Percentiles rank a stretch among this genome's conserved stretches.
These are phyloP conservation scores for Scleroderma bovista DNA, from an alignment of 768 basidiomycete species.

Conservation along the genomic window DNA sequence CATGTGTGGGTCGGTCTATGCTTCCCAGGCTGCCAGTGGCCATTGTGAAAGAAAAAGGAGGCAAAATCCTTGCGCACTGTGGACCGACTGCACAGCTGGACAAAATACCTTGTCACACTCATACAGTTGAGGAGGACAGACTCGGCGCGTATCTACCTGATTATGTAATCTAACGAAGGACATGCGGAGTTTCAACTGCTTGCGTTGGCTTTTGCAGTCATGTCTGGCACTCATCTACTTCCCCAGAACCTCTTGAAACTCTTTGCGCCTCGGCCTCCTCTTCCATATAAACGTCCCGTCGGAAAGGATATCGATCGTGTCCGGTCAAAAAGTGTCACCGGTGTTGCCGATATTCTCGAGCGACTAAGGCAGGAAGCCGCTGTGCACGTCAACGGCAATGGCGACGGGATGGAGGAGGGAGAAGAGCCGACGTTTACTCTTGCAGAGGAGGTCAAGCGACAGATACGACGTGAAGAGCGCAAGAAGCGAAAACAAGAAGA, in stretches of 20 bases:
- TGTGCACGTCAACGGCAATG: constrained; percentile 51
- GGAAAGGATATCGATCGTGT: constrained; percentile 80
- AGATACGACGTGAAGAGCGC: constrained; percentile 71
- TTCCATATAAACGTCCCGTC: constrained; percentile 81
- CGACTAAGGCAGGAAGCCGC: constrained; percentile 74
- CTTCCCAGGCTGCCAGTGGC: constrained; percentile 38
- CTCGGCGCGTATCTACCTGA: background rate
- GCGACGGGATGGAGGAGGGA: constrained; percentile 76
- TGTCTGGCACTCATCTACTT: constrained; percentile 78
- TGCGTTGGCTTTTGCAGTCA: constrained; percentile 10
- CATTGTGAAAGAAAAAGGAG: constrained; percentile 63
- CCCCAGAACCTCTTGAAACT: constrained; percentile 96
- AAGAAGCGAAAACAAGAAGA: constrained; percentile 72
- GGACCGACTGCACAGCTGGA: no score
- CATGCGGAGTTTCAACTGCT: constrained; percentile 27
- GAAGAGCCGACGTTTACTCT: constrained; percentile 78
- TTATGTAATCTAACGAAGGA: constrained; percentile 5
- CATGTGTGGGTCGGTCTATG: background rate
- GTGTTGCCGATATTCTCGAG: constrained; percentile 71
- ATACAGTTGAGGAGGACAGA: no score
- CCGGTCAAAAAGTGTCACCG: constrained; percentile 59
- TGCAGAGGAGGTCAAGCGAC: constrained; percentile 77
- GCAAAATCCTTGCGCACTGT: constrained; percentile 22
- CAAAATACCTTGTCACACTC: no score
- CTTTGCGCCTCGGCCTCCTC: constrained; percentile 88